Base-by-base conservation (phyloP, 371 early-diverging fungal species). In the Mortierella sp. region DNA sequence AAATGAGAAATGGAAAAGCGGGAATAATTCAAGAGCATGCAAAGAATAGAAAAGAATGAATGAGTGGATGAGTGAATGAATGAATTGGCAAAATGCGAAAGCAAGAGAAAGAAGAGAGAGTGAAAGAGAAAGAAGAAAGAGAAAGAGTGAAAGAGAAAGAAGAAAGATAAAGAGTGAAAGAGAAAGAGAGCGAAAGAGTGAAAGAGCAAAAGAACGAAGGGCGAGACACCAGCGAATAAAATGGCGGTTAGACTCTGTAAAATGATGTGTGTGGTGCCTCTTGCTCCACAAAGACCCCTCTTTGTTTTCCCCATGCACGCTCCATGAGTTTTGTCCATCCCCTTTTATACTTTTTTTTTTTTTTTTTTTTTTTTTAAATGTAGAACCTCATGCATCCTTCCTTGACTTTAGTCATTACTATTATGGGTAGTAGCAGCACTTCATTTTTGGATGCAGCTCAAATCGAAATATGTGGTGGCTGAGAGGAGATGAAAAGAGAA, bases 161-260 rank as follows among this genome's bases (percentile, higher is more conserved):
- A 23, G 12, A 15, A 32, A 43, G 22, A 59, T 1, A 47, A 47
- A 28, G n/a, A 22, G 37, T 15, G n/a, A 49, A 10, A 55, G 60
- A 51, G 15, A 32, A 5, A 15, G 45, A 19, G 13, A 43, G 19
- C 19, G 19, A n/a, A n/a, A 43, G 13, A 43, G 5, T 43, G 5
- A 5, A 43, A 13, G 5, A 43, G 19, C 2, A 0, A 0, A 43
- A 43, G 19, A 15, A 43, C 1, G 19, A 43, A 19, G 13, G n/a
- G n/a, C n/a, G n/a, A n/a, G n/a, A n/a, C n/a, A n/a, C n/a, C n/a
- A n/a, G n/a, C n/a, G n/a, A n/a, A n/a, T n/a, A 35, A 32, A 53
- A n/a, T 64, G 51, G 56, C 47, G 57, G 57, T 53, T 53, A 53
- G 54, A 53, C 28, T 53, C 28, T 43, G 45, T 51, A 26, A 40